Conservation (phyloP, 1,139 yeast genomes). For the Taphrina pruni region DNA sequence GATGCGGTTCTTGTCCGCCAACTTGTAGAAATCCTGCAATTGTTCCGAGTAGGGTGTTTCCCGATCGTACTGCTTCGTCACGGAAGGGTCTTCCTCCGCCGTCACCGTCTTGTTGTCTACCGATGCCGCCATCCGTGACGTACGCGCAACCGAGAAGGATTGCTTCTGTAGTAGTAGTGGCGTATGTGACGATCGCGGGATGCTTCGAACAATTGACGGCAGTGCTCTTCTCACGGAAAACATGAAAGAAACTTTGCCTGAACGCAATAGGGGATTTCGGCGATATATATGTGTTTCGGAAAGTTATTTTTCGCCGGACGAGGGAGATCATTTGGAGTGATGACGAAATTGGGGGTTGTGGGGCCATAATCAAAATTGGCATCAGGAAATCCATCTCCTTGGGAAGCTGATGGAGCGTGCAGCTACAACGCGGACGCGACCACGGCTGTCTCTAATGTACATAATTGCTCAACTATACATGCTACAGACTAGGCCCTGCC, state of each 20-base stretch:
- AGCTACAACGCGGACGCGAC: no score
- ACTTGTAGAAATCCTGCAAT: conserved; percentile 29
- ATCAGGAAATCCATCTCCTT: not conserved
- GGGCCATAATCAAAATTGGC: conserved; percentile 12
- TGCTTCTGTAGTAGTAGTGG: not conserved
- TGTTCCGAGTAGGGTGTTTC: conserved; percentile 37
- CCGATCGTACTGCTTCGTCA: conserved; percentile 34
- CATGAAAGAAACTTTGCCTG: not conserved
- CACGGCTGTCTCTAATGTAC: no score
- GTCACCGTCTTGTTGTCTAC: conserved; percentile 10
- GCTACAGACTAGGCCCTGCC: no score
- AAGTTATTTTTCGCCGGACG: not conserved
- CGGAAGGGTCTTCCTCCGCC: conserved; percentile 34
- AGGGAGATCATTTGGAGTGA: not conserved
- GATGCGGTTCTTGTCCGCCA: conserved; percentile 34
- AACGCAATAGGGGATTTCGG: no score
- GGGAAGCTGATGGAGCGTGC: no score
- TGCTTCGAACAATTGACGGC: not conserved
- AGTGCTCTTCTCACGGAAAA: conserved; percentile 5
- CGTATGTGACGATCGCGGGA: not conserved
- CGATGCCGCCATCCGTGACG: conserved; percentile 14
- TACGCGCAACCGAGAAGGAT: not conserved
- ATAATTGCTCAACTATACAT: no score
- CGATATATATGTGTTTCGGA: not conserved
- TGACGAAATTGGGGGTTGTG: not conserved